Evolutionary conservation across 371 early-diverging fungal species (phyloP).

Genomic region (Vairimorpha apis): DNA sequence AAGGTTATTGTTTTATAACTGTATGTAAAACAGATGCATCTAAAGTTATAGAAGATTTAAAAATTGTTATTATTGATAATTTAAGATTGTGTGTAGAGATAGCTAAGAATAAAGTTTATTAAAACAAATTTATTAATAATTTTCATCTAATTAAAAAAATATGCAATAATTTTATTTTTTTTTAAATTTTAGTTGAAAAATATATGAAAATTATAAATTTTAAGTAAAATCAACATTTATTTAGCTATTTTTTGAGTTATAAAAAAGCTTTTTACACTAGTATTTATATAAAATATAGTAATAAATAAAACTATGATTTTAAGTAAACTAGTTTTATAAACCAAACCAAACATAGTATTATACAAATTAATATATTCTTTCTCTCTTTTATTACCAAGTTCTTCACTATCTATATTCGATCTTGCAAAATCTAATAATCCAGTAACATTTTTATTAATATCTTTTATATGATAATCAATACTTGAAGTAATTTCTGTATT

Average conservation of each 20-base stretch:
- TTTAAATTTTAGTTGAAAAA: too few species aligned
- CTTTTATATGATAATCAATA: conserved; percentile 54
- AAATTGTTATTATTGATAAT: conserved; percentile 24
- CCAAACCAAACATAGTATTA: conserved; percentile 44
- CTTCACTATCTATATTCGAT: conserved; percentile 51
- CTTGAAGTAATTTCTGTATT: conserved; percentile 55
- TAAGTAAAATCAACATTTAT: background rate
- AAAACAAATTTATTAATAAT: too few species aligned
- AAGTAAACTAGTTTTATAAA: conserved; percentile 43
- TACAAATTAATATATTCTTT: conserved; percentile 40
- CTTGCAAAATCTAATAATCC: conserved; percentile 49
- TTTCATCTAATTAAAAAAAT: too few species aligned
- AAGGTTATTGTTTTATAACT: conserved; percentile 49
- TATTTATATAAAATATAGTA: conserved; percentile 56
- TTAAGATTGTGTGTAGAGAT: conserved; percentile 26
- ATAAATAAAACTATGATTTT: conserved; percentile 52
- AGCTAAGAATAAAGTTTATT: conserved; percentile 9
- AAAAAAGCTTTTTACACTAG: conserved; percentile 55
- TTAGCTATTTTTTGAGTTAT: conserved; percentile 55
- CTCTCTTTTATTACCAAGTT: conserved; percentile 50
- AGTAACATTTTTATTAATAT: conserved; percentile 47
- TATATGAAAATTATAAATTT: too few species aligned
- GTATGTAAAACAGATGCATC: conserved; percentile 42
- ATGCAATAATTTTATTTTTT: background rate
- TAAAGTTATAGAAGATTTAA: conserved; percentile 24